A percentile compares a stretch with the other conserved stretches of the same genome.
Conservation (phyloP, 805 yeast genomes). For the Candida nitratophila region DNA sequence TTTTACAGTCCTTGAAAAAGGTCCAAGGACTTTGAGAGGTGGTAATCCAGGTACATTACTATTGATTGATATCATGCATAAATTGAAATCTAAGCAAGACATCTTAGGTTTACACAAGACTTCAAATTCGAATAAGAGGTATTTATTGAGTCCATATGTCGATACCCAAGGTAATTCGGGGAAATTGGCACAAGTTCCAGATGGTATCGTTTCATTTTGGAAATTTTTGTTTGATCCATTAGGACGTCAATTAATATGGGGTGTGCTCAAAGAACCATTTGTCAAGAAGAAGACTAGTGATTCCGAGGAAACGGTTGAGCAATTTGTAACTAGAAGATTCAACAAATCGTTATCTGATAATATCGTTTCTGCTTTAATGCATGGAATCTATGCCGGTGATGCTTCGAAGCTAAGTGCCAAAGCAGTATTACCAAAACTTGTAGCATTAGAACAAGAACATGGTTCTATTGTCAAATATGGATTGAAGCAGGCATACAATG, state of each 20-base stretch:
- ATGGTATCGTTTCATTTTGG: slow-evolving; percentile 27
- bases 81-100: slow-evolving; percentile 40
- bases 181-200: slow-evolving; percentile 49
- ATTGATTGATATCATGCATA: slow-evolving; percentile 51
- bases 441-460: slow-evolving; percentile 47
- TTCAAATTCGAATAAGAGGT: slow-evolving; percentile 68
- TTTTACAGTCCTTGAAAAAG: slow-evolving; percentile 57
- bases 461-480: slow-evolving; percentile 51
- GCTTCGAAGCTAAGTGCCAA: slow-evolving; percentile 55
- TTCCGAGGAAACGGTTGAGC: slow-evolving; percentile 65
- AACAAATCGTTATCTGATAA: slow-evolving; percentile 49
- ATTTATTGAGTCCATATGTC: slow-evolving; percentile 36
- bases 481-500: slow-evolving; percentile 26
- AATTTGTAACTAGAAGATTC: slow-evolving; percentile 63
- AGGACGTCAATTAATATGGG: slow-evolving; percentile 35
- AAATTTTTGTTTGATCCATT: slow-evolving; percentile 33
- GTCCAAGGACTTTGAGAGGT: slow-evolving; percentile 88
- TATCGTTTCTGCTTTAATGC: slow-evolving; percentile 71
- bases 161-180: slow-evolving; percentile 21
- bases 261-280: slow-evolving; percentile 48
- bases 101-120: slow-evolving; percentile 51
- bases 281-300: slow-evolving; percentile 13
- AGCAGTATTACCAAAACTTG: slow-evolving; percentile 49
- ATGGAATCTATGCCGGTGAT: slow-evolving; percentile 93
- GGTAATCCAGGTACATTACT: slow-evolving; percentile 70